These are phyloP conservation scores for Zymoseptoria pseudotritici DNA, from an alignment of 2,329 filamentous ascomycete species.

Conservation along the genomic window DNA sequence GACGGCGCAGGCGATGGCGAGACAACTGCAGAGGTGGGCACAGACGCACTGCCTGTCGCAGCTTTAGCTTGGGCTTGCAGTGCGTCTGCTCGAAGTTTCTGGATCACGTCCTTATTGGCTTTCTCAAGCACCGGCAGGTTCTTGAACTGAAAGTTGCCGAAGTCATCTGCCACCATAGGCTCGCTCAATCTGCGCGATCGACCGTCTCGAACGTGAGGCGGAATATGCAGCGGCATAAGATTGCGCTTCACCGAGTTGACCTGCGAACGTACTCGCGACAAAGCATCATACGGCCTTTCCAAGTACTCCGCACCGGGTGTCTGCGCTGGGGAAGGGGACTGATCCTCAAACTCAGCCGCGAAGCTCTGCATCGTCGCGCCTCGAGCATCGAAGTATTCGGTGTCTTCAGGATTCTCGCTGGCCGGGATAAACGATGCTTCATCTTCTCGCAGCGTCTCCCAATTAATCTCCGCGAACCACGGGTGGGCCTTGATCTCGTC, in stretches of 20 bases:
- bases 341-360: constrained; percentile 88
- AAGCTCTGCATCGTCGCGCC: constrained; percentile 90
- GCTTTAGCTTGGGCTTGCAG: constrained; percentile 59
- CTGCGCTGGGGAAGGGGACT: constrained; percentile 63
- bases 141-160: constrained; percentile 94
- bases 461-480: constrained; percentile 83
- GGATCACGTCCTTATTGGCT: constrained; percentile 97
- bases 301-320: constrained; percentile 68
- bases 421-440: constrained; percentile 93
- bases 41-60: constrained; percentile 34
- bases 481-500: constrained; percentile 83
- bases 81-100: constrained; percentile 87
- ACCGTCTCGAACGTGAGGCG: constrained; percentile 86
- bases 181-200: constrained; percentile 85
- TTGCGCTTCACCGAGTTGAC: constrained; percentile 80
- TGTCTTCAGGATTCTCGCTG: constrained; percentile 90
- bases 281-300: constrained; percentile 87
- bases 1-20: constrained; percentile 59
- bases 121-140: constrained; percentile 94
- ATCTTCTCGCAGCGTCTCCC: constrained; percentile 86
- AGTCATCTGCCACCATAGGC: constrained; percentile 81
- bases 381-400: constrained; percentile 91
- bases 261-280: constrained; percentile 82
- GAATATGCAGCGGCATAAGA: constrained; percentile 91
- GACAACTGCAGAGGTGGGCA: constrained; percentile 26